Evolutionary conservation across 176 grass and related monocot species (phyloP).

Genomic region (Triticum aestivum): IWGSC_CS_RefSeq_v2.1 NC_057795.1:244691245-244691744

Average conservation of each 20-base stretch:
- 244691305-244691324: conserved; percentile 58
- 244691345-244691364: conserved; percentile 69
- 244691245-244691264: conserved; percentile 90
- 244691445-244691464: conserved; percentile 7
- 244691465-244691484: conserved; percentile 70
- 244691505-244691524: conserved; percentile 79
- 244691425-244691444: background rate
- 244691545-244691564: conserved; percentile 77
- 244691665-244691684: background rate
- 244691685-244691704: conserved; percentile 27
- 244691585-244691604: conserved; percentile 81
- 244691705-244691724: conserved; percentile 68
- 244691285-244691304: conserved; percentile 58
- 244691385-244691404: background rate
- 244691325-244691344: conserved; percentile 64
- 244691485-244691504: conserved; percentile 80
- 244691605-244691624: conserved; percentile 66
- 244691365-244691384: conserved; percentile 48
- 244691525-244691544: conserved; percentile 79
- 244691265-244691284: conserved; percentile 64
- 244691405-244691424: no score
- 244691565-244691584: conserved; percentile 86
- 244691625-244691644: conserved; percentile 36
- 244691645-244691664: background rate
- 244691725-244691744: conserved; percentile 67